Evolutionary conservation across 306 rosid genomes (phyloP), one percentile per base, ranked within the genome.

Genomic region (Delonix regia): DNA sequence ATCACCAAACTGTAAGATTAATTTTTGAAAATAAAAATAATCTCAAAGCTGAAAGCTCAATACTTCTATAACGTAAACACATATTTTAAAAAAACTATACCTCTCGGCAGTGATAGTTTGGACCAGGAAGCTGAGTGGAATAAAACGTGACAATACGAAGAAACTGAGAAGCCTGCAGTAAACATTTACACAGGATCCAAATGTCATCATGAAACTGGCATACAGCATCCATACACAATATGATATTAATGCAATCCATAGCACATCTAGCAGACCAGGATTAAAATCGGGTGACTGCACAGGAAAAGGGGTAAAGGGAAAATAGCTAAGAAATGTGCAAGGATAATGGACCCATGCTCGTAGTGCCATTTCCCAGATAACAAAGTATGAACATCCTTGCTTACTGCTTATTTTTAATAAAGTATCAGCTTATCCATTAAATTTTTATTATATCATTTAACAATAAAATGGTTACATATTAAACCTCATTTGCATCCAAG

Each of bases 51-150:
- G n/a, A 63, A 69, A 53, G 28, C 21, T 21, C 2, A 66, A 39
- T 22, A 21, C 65, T 42, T 44, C 25, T 51, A 19, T 47, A 18
- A 78, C 63, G 78, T 8, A 38, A 19, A 34, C 27, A 56, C 5
- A 24, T 27, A 27, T 74, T 78, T 28, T 47, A 68, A 53, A 67
- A 59, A n/a, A 64, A 78, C 7, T 33, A 80, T 90, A 96, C 99
- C 99, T 86, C 97, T 11, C 96, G 97, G 69, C 99, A 96, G 78
- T 96, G 99, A 80, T 96, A 96, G 84, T 96, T 96, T 63, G 99
- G 99, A 83, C 99, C 99, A 9, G 99, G 99, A 87, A 96, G 99
- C 80, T 93, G 99, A n/a, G 99, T 96, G 2, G 97, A 83, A 88
- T 96, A 96, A 87, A 96, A 96, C 61, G 99, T 93, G 71, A 90